A percentile compares a stretch with the other conserved stretches of the same genome.
Evolutionary conservation across 306 rosid species (phyloP).

Genomic region (Prunus armeniaca): DNA sequence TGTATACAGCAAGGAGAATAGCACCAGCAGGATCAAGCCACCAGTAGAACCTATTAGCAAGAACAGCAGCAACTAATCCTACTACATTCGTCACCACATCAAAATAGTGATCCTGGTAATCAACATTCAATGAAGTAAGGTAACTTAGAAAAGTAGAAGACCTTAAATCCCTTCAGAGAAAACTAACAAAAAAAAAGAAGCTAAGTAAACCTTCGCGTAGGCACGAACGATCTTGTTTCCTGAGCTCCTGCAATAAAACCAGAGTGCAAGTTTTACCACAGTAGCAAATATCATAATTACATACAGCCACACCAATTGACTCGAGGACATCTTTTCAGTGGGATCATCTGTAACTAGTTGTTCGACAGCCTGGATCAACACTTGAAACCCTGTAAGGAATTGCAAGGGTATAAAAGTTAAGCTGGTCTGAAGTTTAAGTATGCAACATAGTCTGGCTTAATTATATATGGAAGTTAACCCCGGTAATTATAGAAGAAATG

Average conservation of each 20-base stretch:
- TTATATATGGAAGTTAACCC: not conserved
- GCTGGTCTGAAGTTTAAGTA: not conserved
- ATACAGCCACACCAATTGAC: constrained; percentile 66
- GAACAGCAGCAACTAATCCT: constrained; percentile 83
- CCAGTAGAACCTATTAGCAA: constrained; percentile 80
- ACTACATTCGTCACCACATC: constrained; percentile 90
- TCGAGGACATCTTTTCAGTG: constrained; percentile 46
- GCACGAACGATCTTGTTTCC: constrained; percentile 84
- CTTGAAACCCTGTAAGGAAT: constrained; percentile 75
- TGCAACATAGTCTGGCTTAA: not conserved
- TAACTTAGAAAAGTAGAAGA: not conserved
- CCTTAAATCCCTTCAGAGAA: not conserved
- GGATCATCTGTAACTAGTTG: constrained; percentile 50
- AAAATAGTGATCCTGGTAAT: constrained; percentile 87
- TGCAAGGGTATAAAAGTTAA: not conserved
- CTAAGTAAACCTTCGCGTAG: constrained; percentile 61
- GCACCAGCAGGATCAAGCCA: constrained; percentile 97
- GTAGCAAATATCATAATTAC: constrained; percentile 78
- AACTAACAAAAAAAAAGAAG: not conserved
- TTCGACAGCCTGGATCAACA: constrained; percentile 66
- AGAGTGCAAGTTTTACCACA: constrained; percentile 70
- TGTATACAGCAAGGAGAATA: constrained; percentile 80
- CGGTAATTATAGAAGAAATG: too few relatives aligned
- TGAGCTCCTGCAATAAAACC: constrained; percentile 85
- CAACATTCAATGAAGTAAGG: constrained; percentile 11